Conservation (phyloP, 768 basidiomycete genomes). For the Auriscalpium microsporum region DNA sequence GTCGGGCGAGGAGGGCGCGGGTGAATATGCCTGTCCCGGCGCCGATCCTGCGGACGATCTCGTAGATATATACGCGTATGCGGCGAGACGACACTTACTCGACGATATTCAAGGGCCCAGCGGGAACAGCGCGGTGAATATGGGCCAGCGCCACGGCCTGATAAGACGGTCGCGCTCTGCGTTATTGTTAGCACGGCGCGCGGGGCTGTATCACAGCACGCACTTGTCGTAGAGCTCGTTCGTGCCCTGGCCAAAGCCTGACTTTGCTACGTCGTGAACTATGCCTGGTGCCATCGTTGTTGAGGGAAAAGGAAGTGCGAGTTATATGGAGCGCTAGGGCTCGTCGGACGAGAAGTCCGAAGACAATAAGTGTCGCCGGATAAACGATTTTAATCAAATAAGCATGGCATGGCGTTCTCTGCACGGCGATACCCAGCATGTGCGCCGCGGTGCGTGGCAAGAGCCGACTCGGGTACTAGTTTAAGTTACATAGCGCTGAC, state of each 20-base stretch:
- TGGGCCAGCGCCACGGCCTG: slow-evolving; percentile 51
- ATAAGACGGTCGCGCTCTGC: slow-evolving; percentile 78
- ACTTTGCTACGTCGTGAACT: slow-evolving; percentile 60
- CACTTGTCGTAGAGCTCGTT: slow-evolving; percentile 78
- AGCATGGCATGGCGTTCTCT: too few relatives aligned
- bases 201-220: not conserved
- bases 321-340: not conserved
- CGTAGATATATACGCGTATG: not conserved
- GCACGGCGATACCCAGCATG: too few relatives aligned
- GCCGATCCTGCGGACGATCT: slow-evolving; percentile 47
- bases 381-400: too few relatives aligned
- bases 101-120: slow-evolving; percentile 47
- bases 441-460: too few relatives aligned
- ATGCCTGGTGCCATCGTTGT: slow-evolving; percentile 21
- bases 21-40: slow-evolving; percentile 88
- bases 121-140: slow-evolving; percentile 42
- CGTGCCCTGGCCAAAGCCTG: slow-evolving; percentile 72
- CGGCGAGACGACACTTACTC: slow-evolving; percentile 42
- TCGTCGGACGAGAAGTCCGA: not conserved
- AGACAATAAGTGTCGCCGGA: too few relatives aligned
- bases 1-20: slow-evolving; percentile 63
- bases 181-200: not conserved
- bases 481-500: too few relatives aligned
- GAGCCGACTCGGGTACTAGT: too few relatives aligned
- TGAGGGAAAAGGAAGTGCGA: not conserved